Evolutionary conservation across 495 filamentous ascomycete species (phyloP).

Genomic region (Podospora conica): DNA sequence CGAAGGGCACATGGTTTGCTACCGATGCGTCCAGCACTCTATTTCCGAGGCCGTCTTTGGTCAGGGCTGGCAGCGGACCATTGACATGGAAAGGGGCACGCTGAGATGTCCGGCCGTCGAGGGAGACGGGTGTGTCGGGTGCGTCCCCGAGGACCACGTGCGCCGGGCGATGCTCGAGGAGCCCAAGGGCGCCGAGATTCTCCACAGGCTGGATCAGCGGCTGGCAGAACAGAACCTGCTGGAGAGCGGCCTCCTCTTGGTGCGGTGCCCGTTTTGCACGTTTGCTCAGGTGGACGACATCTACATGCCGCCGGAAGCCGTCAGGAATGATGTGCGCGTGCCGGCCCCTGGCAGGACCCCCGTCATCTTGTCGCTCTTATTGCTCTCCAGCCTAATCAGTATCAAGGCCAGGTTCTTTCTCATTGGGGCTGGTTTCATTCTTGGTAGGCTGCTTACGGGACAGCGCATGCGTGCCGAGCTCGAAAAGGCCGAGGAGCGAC

Average conservation of each 20-base stretch:
- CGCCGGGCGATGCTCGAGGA: slow-evolving; percentile 61
- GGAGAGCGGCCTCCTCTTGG: slow-evolving; percentile 64
- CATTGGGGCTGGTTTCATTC: slow-evolving; percentile 38
- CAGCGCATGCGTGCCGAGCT: slow-evolving; percentile 24
- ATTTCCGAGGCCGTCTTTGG: slow-evolving; percentile 84
- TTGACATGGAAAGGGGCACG: slow-evolving; percentile 61
- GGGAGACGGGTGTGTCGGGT: slow-evolving; percentile 62
- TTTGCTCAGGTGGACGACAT: slow-evolving; percentile 86
- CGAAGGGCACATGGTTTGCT: slow-evolving; percentile 77
- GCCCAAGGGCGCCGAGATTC: slow-evolving; percentile 60
- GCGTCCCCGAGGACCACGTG: slow-evolving; percentile 61
- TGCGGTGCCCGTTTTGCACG: slow-evolving; percentile 83
- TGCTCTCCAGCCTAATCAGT: slow-evolving; percentile 37
- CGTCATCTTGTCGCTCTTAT: slow-evolving; percentile 33
- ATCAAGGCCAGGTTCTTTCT: slow-evolving; percentile 47
- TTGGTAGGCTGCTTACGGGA: slow-evolving; percentile 21
- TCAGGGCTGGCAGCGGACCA: slow-evolving; percentile 80
- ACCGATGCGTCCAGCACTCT: slow-evolving; percentile 70
- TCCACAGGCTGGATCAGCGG: slow-evolving; percentile 68
- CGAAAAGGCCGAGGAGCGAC: slow-evolving; percentile 47
- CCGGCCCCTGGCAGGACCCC: background rate
- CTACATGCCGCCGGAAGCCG: slow-evolving; percentile 48
- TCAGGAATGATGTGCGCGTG: background rate
- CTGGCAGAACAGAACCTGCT: slow-evolving; percentile 65
- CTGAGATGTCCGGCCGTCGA: slow-evolving; percentile 75